These are phyloP conservation scores for Pseudogymnoascus sp. DNA, from an alignment of 2,329 filamentous ascomycete genomes.

Conservation along the genomic window DNA sequence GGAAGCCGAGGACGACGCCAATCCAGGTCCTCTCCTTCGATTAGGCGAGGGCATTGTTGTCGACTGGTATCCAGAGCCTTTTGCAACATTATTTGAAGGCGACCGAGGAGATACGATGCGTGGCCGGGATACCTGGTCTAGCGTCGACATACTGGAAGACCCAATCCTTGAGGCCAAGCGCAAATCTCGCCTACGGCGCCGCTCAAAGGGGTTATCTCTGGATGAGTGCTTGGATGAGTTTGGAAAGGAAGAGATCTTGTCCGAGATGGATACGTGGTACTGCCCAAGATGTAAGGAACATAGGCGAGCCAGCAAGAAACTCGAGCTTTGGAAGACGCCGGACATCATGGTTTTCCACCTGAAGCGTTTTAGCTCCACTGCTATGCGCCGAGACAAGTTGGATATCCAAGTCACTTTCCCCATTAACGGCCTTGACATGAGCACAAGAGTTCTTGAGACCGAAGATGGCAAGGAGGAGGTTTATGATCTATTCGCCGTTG, in stretches of 20 bases:
- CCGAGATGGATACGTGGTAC: constrained; percentile 95
- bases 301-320: constrained; percentile 86
- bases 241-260: constrained; percentile 85
- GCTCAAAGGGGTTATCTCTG: constrained; percentile 70
- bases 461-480: constrained; percentile 74
- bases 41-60: constrained; percentile 79
- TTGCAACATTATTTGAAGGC: constrained; percentile 59
- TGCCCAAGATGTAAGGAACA: constrained; percentile 94
- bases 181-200: constrained; percentile 55
- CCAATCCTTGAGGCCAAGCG: constrained; percentile 57
- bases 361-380: constrained; percentile 86
- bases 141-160: constrained; percentile 44
- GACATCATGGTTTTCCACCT: constrained; percentile 93
- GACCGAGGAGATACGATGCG: constrained; percentile 41
- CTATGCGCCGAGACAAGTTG: constrained; percentile 79
- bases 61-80: constrained; percentile 70
- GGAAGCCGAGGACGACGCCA: constrained; percentile 23
- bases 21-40: constrained; percentile 61
- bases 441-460: constrained; percentile 66
- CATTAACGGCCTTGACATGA: constrained; percentile 77
- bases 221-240: constrained; percentile 93
- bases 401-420: constrained; percentile 90
- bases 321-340: constrained; percentile 93
- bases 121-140: constrained; percentile 51
- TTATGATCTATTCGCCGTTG: constrained; percentile 91